Evolutionary conservation across 2,329 filamentous ascomycete species (phyloP).

Genomic region (Botrytis tulipae): DNA sequence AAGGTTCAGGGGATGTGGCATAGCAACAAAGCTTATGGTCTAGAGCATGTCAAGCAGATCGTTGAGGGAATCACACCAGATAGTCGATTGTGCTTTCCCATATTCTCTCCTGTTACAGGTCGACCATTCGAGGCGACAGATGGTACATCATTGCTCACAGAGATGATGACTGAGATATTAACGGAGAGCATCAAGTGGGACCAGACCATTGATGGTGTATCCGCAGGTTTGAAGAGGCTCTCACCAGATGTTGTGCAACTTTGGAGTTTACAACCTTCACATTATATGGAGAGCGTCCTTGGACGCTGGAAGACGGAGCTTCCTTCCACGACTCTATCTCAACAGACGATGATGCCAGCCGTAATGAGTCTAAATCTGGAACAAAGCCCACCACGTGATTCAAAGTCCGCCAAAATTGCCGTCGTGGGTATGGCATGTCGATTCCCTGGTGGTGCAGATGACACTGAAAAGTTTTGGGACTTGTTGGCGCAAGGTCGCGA

Average conservation of each 20-base stretch:
- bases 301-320: neutral
- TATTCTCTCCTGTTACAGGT: neutral
- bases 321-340: neutral
- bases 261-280: neutral
- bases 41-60: neutral
- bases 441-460: neutral
- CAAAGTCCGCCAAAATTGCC: constrained; percentile 10
- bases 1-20: neutral
- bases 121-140: neutral
- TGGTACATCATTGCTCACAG: neutral
- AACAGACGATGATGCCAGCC: neutral
- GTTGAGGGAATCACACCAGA: neutral
- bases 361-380: neutral
- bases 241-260: neutral
- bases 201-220: neutral
- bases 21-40: neutral
- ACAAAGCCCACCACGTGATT: neutral
- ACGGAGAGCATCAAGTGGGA: neutral
- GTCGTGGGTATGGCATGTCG: constrained; percentile 8
- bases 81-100: neutral
- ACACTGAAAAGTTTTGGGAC: constrained; percentile 1
- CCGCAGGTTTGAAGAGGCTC: neutral
- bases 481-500: constrained; percentile 1
- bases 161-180: neutral
- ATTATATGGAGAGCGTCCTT: neutral